Evolutionary conservation across 2,329 filamentous ascomycete genomes (phyloP).

Genomic region (Dothiorella sarmentorum): DNA sequence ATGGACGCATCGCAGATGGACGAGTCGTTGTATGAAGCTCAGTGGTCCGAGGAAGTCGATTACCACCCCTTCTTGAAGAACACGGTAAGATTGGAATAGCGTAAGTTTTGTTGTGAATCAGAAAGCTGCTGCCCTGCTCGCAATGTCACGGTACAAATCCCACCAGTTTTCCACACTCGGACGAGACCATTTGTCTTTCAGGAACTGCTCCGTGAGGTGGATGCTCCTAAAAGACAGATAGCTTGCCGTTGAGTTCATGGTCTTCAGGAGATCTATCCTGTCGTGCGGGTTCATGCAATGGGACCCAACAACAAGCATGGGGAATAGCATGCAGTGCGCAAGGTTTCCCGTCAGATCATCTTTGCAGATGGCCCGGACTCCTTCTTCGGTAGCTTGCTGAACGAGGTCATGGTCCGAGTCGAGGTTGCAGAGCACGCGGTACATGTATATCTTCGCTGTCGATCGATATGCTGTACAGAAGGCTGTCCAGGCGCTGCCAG

Average conservation of each 20-base stretch:
- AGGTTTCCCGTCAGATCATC: neutral
- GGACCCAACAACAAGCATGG: neutral
- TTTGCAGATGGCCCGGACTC: neutral
- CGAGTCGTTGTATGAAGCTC: slow-evolving; percentile 37
- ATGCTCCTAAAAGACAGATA: neutral
- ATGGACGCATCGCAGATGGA: slow-evolving; percentile 52
- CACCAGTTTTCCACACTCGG: neutral
- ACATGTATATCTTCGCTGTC: neutral
- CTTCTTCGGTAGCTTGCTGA: neutral
- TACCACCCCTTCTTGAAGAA: slow-evolving; percentile 34
- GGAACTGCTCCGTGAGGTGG: neutral
- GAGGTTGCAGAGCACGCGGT: neutral
- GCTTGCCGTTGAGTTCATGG: neutral
- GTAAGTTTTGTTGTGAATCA: neutral
- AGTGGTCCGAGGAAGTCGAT: slow-evolving; percentile 35
- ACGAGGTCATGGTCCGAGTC: neutral
- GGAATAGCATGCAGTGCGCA: neutral
- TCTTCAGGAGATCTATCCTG: neutral
- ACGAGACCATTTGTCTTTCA: neutral
- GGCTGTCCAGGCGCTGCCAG: neutral
- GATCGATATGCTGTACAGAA: neutral
- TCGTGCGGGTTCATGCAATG: neutral
- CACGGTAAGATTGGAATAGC: neutral
- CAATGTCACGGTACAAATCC: neutral
- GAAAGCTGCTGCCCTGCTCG: neutral